Evolutionary conservation across 805 yeast genomes (phyloP), one percentile per base, ranked within the genome.

Genomic region (Saturnispora halmiae): DNA sequence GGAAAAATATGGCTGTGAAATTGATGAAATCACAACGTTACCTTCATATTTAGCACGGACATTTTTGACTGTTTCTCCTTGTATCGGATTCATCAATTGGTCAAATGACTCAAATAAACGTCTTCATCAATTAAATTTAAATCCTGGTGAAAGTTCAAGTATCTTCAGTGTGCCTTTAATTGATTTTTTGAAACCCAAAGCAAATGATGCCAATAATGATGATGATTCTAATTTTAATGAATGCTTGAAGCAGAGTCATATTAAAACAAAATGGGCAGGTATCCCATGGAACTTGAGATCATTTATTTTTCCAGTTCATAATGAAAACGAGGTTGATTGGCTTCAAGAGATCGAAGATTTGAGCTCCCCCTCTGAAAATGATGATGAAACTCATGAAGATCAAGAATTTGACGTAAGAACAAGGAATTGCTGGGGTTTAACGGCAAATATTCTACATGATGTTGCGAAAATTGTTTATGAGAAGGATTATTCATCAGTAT

Each of bases 11-110:
- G 84, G 83, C 0, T 69, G 80, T 51, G 58, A 61, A 19, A 64
- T 87, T 22, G 84, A 82, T 40, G 73, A 71, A 41, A 53, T 87
- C 24, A 69, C 72, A 31, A 66, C 68, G 8, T 54, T 88, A 50
- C 96, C 97, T 1, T 71, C 86, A 41, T 88, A 85, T 54, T 59
- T 90, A 15, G 82, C 94, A 6, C 67, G 94, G 45, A 85, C 94
- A 4, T 73, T 85, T 44, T 67, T 84, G 29, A 85, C 86, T 10
- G 96, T 90, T 3, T 68, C 80, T 36, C 97, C 97, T 1, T 73
- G 87, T 48, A 72, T 79, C 22, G 86, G 82, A 30, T 73, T 79
- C 47, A 62, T 82, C 52, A 71, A 69, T 40, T 60, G 68, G 60
- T 46, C 53, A 15, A 59, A 61, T 32, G 56, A 53, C 29, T 52